A percentile compares a stretch with the other conserved stretches of the same genome.
These are phyloP conservation scores for Macrolepiota albuminosa DNA, from an alignment of 768 basidiomycete genomes.

Conservation along the genomic window DNA sequence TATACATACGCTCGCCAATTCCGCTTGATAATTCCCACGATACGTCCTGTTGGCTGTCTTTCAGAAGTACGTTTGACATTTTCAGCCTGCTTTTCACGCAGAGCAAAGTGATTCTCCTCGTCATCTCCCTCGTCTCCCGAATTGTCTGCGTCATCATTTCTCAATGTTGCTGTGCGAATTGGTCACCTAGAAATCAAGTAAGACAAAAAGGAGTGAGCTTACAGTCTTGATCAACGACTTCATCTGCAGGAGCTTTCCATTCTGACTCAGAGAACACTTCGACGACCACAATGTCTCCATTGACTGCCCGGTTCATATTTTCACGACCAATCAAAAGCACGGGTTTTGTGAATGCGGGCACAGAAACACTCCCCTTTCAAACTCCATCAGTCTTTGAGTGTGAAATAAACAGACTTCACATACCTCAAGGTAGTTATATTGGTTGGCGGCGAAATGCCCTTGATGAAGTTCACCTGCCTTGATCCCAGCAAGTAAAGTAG, in stretches of 20 bases:
- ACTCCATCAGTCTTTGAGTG: not conserved
- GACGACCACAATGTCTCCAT: constrained; percentile 90
- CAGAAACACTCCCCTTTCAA: constrained; percentile 71
- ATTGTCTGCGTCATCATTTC: constrained; percentile 83
- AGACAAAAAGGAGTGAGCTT: constrained; percentile 15
- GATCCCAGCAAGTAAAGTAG: constrained; percentile 73
- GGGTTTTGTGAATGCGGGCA: constrained; percentile 68
- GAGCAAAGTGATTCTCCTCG: constrained; percentile 33
- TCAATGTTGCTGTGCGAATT: constrained; percentile 56
- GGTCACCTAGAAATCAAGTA: not conserved
- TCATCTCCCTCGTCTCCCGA: constrained; percentile 56
- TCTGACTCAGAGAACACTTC: constrained; percentile 82
- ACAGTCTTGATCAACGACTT: constrained; percentile 94
- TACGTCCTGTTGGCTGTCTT: constrained; percentile 85
- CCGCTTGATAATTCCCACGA: constrained; percentile 90
- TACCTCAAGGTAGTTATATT: constrained; percentile 94
- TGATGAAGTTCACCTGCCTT: constrained; percentile 83
- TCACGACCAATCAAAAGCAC: constrained; percentile 84
- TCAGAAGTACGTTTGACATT: constrained; percentile 39
- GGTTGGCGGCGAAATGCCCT: constrained; percentile 92
- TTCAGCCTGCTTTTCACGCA: constrained; percentile 40
- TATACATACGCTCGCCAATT: constrained; percentile 85
- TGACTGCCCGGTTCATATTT: constrained; percentile 93
- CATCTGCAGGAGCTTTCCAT: constrained; percentile 90
- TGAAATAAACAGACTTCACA: constrained; percentile 12